phyloP scores from a whole-genome alignment of 192 early-diverging fungal genomes.

The Phycomyces nitens region DNA sequence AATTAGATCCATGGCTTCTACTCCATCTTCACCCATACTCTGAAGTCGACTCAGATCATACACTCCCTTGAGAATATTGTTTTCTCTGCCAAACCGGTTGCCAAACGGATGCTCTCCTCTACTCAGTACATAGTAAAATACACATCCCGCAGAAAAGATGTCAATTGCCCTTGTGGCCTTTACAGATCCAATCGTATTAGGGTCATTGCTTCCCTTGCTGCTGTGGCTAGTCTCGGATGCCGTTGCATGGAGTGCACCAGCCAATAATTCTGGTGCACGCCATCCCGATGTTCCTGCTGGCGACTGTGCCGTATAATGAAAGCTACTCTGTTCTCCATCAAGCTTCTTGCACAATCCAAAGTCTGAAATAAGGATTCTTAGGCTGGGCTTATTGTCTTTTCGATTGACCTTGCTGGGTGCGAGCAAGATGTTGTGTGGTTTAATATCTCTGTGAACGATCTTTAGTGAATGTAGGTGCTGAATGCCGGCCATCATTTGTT shows the following conservation, averaged over 20 bases:
- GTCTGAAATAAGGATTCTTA: constrained; percentile 88
- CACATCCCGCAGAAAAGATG: constrained; percentile 93
- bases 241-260: constrained; percentile 21
- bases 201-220: constrained; percentile 5
- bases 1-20: constrained; percentile 89
- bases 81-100: constrained; percentile 83
- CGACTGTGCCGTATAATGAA: constrained; percentile 84
- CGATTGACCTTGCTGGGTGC: constrained; percentile 53
- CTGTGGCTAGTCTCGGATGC: constrained; percentile 11
- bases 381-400: constrained; percentile 19
- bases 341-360: constrained; percentile 96
- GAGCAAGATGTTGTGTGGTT: constrained; percentile 93
- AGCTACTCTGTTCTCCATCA: constrained; percentile 89
- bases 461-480: constrained; percentile 88
- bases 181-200: constrained; percentile 29
- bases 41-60: constrained; percentile 75
- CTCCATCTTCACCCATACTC: constrained; percentile 61
- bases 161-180: constrained; percentile 87
- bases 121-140: constrained; percentile 91
- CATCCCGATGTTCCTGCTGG: constrained; percentile 91
- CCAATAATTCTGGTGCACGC: constrained; percentile 87
- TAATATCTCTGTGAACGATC: constrained; percentile 98
- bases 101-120: constrained; percentile 95
- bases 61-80: constrained; percentile 79
- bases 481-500: constrained; percentile 83